Evolutionary conservation across 495 filamentous ascomycete genomes (phyloP).

Genomic region (Niebla homalea): DNA sequence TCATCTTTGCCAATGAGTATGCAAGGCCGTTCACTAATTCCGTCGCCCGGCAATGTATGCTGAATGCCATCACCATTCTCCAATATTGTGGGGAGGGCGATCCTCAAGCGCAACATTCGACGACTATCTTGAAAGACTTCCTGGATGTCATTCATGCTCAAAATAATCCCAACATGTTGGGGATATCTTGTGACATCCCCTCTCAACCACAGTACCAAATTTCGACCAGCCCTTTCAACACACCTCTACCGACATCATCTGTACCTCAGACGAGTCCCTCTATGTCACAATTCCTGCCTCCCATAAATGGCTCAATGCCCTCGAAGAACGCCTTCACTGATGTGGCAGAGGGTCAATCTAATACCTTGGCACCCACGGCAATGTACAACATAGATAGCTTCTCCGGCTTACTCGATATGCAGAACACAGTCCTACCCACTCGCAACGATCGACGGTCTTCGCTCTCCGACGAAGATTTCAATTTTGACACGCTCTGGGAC

Average conservation of each 20-base stretch:
- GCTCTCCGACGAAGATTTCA: constrained; percentile 34
- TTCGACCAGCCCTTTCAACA: constrained; percentile 4
- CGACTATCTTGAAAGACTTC: constrained; percentile 52
- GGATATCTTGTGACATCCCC: constrained; percentile 28
- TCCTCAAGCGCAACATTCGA: constrained; percentile 48
- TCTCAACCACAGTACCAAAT: constrained; percentile 26
- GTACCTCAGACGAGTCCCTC: constrained; percentile 24
- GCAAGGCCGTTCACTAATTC: constrained; percentile 46
- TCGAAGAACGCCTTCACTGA: constrained; percentile 12
- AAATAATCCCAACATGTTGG: constrained; percentile 25
- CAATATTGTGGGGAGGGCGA: constrained; percentile 48
- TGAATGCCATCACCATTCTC: constrained; percentile 47
- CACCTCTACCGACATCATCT: constrained; percentile 10
- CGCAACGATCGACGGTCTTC: constrained; percentile 30
- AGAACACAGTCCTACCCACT: constrained; percentile 31
- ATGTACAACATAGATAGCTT: constrained; percentile 28
- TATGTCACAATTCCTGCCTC: constrained; percentile 7
- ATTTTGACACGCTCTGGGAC: constrained; percentile 44
- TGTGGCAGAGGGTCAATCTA: constrained; percentile 15
- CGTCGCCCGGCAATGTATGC: constrained; percentile 39
- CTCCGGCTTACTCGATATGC: constrained; percentile 36
- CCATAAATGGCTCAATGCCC: constrained; percentile 11
- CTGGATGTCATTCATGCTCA: constrained; percentile 38
- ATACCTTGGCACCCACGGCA: constrained; percentile 12
- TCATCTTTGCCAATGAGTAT: constrained; percentile 58